These are phyloP conservation scores for Paramecium sexaurelia DNA, from an alignment of 73 alveolate species.

Conservation along the genomic window DNA sequence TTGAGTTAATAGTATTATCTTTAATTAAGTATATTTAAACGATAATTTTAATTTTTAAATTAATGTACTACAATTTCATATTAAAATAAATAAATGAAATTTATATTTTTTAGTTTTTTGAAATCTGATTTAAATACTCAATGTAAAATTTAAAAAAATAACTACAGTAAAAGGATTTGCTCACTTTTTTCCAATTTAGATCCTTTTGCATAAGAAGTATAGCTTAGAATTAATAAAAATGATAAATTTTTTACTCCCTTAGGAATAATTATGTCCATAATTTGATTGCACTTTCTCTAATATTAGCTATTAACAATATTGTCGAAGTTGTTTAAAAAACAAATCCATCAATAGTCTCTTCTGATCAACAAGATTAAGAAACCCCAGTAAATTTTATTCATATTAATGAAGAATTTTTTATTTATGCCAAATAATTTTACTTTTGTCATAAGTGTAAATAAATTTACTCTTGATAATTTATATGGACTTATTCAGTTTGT, in stretches of 20 bases:
- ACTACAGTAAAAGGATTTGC: not conserved
- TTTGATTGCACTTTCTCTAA: not conserved
- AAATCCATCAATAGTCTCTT: not conserved
- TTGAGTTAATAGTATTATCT: no score
- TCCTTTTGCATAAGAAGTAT: not conserved
- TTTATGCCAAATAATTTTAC: not conserved
- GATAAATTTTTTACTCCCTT: not conserved
- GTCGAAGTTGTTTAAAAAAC: not conserved
- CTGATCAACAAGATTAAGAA: not conserved
- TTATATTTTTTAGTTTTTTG: no score
- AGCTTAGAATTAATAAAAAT: not conserved
- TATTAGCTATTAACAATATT: not conserved
- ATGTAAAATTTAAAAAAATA: not conserved
- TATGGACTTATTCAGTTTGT: not conserved
- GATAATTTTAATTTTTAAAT: no score
- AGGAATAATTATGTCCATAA: not conserved
- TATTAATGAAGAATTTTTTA: not conserved
- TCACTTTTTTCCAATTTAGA: not conserved
- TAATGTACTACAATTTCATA: no score
- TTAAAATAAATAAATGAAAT: no score
- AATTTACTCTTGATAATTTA: not conserved
- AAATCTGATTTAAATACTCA: no score
- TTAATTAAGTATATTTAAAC: no score
- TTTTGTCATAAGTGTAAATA: not conserved
- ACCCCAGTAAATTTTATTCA: not conserved